Evolutionary conservation across 78 protist genomes (phyloP).

Genomic region (Carpediemonas membranifera): DNA sequence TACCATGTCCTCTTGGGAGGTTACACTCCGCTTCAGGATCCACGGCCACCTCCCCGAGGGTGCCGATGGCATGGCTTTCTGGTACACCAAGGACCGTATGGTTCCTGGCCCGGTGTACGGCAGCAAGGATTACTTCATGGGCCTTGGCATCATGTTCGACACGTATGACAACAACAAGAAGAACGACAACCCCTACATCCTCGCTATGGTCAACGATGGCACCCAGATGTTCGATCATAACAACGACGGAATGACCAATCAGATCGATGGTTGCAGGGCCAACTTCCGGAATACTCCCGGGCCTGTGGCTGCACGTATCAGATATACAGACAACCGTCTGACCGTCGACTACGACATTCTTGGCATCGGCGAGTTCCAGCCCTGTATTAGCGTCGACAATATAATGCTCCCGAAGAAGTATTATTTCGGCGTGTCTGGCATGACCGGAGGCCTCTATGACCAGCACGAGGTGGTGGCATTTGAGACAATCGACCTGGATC

Average conservation of each 20-base stretch:
- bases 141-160: conserved; percentile 8
- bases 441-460: neutral
- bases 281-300: neutral
- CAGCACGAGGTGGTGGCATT: neutral
- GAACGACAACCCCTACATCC: conserved; percentile 3
- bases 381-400: too few species aligned
- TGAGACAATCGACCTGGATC: too few species aligned
- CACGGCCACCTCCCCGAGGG: too few species aligned
- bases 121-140: neutral
- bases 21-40: too few species aligned
- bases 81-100: neutral
- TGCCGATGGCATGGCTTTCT: conserved; percentile 10
- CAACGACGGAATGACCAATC: conserved; percentile 5
- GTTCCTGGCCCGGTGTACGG: neutral
- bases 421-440: neutral
- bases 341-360: neutral
- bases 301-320: neutral
- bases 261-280: neutral
- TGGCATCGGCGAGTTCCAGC: too few species aligned
- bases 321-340: neutral
- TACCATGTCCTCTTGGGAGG: too few species aligned
- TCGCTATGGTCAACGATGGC: conserved; percentile 11
- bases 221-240: neutral
- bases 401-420: neutral
- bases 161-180: neutral